phyloP scores from a whole-genome alignment of 805 yeast species.

The Zygosaccharomyces pseudorouxii region DNA sequence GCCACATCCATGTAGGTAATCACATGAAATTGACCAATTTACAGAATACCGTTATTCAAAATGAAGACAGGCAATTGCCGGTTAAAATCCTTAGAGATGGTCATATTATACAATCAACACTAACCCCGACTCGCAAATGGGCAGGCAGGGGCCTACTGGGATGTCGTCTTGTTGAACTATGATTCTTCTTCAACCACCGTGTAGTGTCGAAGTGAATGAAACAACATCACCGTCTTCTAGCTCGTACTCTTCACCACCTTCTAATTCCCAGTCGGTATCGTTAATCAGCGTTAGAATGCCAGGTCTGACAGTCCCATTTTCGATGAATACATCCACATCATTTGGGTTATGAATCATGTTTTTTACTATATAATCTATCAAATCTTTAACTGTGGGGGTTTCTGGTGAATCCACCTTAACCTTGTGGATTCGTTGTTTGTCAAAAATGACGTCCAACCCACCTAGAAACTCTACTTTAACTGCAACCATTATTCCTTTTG shows the following conservation, averaged over 20 bases:
- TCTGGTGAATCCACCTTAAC: slow-evolving; percentile 44
- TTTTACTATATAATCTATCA: slow-evolving; percentile 51
- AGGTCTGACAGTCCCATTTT: slow-evolving; percentile 79
- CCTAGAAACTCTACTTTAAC: slow-evolving; percentile 53
- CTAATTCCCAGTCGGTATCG: slow-evolving; percentile 96
- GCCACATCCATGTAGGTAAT: slow-evolving; percentile 50
- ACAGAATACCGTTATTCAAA: slow-evolving; percentile 41
- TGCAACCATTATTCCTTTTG: slow-evolving; percentile 27
- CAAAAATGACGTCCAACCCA: slow-evolving; percentile 78
- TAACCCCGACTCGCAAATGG: slow-evolving; percentile 54
- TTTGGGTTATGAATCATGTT: slow-evolving; percentile 55
- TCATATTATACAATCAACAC: slow-evolving; percentile 24
- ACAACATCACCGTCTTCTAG: slow-evolving; percentile 71
- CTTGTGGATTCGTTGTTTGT: slow-evolving; percentile 50
- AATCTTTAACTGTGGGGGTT: slow-evolving; percentile 40
- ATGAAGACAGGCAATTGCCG: slow-evolving; percentile 30
- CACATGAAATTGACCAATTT: slow-evolving; percentile 47
- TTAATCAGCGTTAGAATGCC: slow-evolving; percentile 89
- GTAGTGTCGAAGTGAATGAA: slow-evolving; percentile 88
- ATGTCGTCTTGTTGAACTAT: slow-evolving; percentile 50
- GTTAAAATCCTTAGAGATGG: slow-evolving; percentile 35
- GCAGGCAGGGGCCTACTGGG: slow-evolving; percentile 66
- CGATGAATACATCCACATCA: slow-evolving; percentile 71
- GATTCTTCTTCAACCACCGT: slow-evolving; percentile 64
- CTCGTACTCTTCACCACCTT: slow-evolving; percentile 80